phyloP scores from a whole-genome alignment of 148 eudicot species.

The Rhododendron ferrugineum region DNA sequence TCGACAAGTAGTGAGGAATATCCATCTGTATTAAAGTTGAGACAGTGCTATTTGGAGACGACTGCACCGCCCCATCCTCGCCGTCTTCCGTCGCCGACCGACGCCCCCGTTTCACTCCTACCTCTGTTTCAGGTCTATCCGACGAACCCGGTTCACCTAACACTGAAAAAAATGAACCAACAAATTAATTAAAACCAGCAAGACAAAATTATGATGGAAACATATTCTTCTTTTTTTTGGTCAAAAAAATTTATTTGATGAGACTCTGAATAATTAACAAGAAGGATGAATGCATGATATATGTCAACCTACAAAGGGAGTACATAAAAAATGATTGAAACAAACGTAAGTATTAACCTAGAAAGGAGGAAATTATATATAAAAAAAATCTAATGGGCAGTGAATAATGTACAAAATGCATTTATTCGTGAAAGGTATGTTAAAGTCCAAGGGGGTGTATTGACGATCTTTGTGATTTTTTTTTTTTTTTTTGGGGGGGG shows the following conservation, averaged over 20 bases:
- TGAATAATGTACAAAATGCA: not conserved
- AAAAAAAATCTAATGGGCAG: not conserved
- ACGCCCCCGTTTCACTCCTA: slow-evolving; percentile 27
- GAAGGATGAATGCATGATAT: too few relatives aligned
- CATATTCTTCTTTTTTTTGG: too few relatives aligned
- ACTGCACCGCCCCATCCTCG: slow-evolving; percentile 37
- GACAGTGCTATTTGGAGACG: slow-evolving; percentile 57
- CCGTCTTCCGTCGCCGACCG: slow-evolving; percentile 14
- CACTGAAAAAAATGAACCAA: slow-evolving; percentile 20
- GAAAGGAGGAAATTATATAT: not conserved
- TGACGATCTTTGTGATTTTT: not conserved
- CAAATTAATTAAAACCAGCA: not conserved
- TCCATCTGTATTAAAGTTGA: slow-evolving; percentile 69
- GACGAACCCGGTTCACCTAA: slow-evolving; percentile 45
- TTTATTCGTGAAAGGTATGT: not conserved
- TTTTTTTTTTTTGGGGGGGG: not conserved
- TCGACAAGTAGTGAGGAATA: slow-evolving; percentile 22
- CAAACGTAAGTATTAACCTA: not conserved
- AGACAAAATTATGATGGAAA: too few relatives aligned
- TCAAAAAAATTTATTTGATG: too few relatives aligned
- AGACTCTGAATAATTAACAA: too few relatives aligned
- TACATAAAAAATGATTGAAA: not conserved
- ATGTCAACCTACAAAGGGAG: too few relatives aligned
- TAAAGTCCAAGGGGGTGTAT: too few relatives aligned
- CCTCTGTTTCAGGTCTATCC: slow-evolving; percentile 24